Evolutionary conservation across 2,329 filamentous ascomycete species (phyloP), one percentile per base, ranked within the genome.

Genomic region (Fusarium miscanthi): DNA sequence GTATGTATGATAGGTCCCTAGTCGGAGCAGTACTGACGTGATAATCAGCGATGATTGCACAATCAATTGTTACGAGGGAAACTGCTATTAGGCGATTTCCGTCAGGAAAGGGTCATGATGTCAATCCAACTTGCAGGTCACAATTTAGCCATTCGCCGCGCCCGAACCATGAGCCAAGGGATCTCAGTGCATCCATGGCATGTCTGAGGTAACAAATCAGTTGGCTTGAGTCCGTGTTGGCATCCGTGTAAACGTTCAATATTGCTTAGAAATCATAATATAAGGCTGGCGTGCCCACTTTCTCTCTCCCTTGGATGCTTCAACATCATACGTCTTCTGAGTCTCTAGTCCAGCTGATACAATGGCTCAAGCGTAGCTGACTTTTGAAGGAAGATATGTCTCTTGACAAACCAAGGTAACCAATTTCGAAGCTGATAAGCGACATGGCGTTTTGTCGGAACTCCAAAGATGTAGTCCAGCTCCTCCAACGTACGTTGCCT

Each of bases 401-500:
- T 73, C 31, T 74, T 78, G 37, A 81, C 41, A 48, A 76, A 80
- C 78, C 79, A 82, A 0, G 82, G 82, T 8, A 83, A 52, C 60
- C 77, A 78, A 13, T 76, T 77, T 11, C 71, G 59, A 11, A 82
- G 16, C 59, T 83, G 82, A 42, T 83, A 84, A 1, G 71, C 63
- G 9, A 77, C 73, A 56, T 82, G 81, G 6, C 72, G 66, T 16
- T 74, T 66, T 4, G 78, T 82, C 1, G 81, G 77, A 16, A 84
- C 77, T 2, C 76, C 77, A 63, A 84, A 84, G 23, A 83, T 77
- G 58, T 80, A 81, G 52, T 83, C 82, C 7, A 83, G 76, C 66
- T 84, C 83, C 59, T 84, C 83, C 8, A 84, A 76, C 0, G 81
- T 82, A 23, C 80, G 78, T 59, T 82, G 77, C 45, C 75, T 78